A percentile compares a stretch with the other conserved stretches of the same genome.
These are phyloP conservation scores for Pseudopediastrum boryanum DNA, from an alignment of 139 green algal species.

Conservation along the genomic window DNA sequence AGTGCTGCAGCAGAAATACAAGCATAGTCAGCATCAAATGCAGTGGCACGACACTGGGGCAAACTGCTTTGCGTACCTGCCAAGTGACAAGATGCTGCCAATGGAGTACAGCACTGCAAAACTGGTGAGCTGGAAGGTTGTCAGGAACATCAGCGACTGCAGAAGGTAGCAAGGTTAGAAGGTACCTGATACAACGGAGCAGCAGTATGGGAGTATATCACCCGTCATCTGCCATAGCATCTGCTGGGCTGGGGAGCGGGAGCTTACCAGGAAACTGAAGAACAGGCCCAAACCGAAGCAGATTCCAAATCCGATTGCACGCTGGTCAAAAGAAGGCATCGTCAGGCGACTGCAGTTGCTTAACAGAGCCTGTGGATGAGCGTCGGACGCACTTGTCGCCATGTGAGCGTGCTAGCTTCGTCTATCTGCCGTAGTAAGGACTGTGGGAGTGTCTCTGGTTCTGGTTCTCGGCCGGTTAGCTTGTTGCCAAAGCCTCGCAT, in stretches of 20 bases:
- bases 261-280: slow-evolving; percentile 60
- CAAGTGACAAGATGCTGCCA: slow-evolving; percentile 48
- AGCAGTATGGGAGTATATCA: too few species aligned
- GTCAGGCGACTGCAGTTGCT: background rate
- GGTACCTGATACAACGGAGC: too few species aligned
- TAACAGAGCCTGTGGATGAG: background rate
- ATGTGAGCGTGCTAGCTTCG: slow-evolving; percentile 61
- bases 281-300: slow-evolving; percentile 64
- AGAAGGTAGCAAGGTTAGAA: too few species aligned
- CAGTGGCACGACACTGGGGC: background rate
- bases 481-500: slow-evolving; percentile 21
- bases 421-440: slow-evolving; percentile 63
- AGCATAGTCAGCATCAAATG: background rate
- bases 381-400: slow-evolving; percentile 37
- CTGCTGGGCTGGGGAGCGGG: too few species aligned
- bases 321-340: slow-evolving; percentile 18
- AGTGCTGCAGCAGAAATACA: background rate
- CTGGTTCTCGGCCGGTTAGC: slow-evolving; percentile 37
- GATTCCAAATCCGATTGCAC: slow-evolving; percentile 53
- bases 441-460: slow-evolving; percentile 41
- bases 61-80: slow-evolving; percentile 13
- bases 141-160: slow-evolving; percentile 65
- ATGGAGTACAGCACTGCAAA: slow-evolving; percentile 48
- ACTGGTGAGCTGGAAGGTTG: slow-evolving; percentile 42
- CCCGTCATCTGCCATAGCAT: too few species aligned